Percentiles rank a stretch among this genome's conserved stretches.
Conservation (phyloP, 768 basidiomycete species). For the Tulasnella sp. region DNA sequence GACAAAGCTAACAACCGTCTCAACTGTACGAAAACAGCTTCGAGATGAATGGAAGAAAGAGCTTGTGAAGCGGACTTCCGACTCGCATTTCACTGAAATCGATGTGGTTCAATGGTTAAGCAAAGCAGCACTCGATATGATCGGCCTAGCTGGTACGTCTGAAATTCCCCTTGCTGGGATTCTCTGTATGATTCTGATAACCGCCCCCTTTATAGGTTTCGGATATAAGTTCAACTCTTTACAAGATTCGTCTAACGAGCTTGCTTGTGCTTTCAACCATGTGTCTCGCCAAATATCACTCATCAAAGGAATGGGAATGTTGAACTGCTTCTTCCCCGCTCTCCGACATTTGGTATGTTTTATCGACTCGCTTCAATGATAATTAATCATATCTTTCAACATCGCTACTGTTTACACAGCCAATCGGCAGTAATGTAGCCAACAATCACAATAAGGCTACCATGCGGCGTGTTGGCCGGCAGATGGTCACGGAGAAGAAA, state of each 20-base stretch:
- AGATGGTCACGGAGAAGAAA: constrained; percentile 28
- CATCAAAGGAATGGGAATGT: neutral
- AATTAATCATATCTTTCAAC: neutral
- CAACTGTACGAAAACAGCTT: neutral
- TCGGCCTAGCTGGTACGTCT: constrained; percentile 21
- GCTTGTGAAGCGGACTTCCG: neutral
- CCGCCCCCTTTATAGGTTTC: constrained; percentile 19
- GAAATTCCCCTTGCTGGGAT: no score
- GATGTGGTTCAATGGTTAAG: constrained; percentile 7
- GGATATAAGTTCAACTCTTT: constrained; percentile 30
- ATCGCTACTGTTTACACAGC: neutral
- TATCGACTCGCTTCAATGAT: neutral
- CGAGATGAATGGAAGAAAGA: neutral
- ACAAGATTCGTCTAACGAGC: constrained; percentile 25
- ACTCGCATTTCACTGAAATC: neutral
- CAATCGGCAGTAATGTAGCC: neutral
- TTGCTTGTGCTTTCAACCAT: constrained; percentile 26
- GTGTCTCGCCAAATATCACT: constrained; percentile 9
- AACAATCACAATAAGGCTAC: neutral
- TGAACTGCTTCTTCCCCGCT: neutral
- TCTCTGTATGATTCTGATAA: neutral
- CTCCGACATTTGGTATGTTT: neutral
- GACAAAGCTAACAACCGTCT: no score
- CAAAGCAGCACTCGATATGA: constrained; percentile 22
- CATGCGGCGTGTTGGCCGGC: constrained; percentile 17